phyloP scores from a whole-genome alignment of 1,284 basidiomycete species.

The Papiliotrema flavescens region DNA sequence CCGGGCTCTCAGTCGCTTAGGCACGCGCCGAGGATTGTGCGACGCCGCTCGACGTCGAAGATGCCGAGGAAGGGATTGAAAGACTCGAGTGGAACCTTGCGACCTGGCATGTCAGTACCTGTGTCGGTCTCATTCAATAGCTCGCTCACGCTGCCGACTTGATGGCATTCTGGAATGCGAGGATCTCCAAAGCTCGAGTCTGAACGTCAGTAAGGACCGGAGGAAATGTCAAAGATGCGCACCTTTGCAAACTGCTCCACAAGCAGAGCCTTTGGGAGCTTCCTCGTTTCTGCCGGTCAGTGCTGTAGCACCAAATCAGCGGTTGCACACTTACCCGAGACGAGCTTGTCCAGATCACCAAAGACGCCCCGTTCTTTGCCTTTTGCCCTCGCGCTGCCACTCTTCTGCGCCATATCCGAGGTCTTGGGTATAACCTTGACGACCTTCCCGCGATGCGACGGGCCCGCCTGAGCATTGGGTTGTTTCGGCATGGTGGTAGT shows the following conservation, averaged over 20 bases:
- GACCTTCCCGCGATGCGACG: not conserved
- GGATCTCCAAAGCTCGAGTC: constrained; percentile 61
- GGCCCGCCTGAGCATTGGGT: constrained; percentile 1
- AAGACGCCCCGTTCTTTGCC: constrained; percentile 30
- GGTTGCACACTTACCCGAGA: constrained; percentile 17
- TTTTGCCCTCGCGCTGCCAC: constrained; percentile 18
- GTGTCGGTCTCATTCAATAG: not conserved
- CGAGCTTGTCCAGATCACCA: constrained; percentile 23
- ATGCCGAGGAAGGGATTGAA: constrained; percentile 85
- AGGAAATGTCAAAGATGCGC: not conserved
- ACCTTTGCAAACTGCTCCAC: constrained; percentile 6
- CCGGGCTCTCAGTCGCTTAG: constrained; percentile 68
- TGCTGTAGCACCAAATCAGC: not conserved
- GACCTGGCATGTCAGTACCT: constrained; percentile 7
- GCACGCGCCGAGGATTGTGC: constrained; percentile 87
- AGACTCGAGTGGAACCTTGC: constrained; percentile 72
- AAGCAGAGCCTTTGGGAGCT: not conserved
- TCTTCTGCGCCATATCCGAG: constrained; percentile 28
- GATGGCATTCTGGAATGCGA: constrained; percentile 80
- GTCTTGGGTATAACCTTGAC: constrained; percentile 35
- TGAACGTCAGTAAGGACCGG: constrained; percentile 39
- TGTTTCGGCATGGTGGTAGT: not conserved
- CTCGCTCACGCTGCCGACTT: constrained; percentile 63
- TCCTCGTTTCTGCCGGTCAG: constrained; percentile 4
- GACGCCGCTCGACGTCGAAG: constrained; percentile 84